phyloP scores from a whole-genome alignment of 2,329 filamentous ascomycete genomes.

The Kalaharituber pfeilii region DNA sequence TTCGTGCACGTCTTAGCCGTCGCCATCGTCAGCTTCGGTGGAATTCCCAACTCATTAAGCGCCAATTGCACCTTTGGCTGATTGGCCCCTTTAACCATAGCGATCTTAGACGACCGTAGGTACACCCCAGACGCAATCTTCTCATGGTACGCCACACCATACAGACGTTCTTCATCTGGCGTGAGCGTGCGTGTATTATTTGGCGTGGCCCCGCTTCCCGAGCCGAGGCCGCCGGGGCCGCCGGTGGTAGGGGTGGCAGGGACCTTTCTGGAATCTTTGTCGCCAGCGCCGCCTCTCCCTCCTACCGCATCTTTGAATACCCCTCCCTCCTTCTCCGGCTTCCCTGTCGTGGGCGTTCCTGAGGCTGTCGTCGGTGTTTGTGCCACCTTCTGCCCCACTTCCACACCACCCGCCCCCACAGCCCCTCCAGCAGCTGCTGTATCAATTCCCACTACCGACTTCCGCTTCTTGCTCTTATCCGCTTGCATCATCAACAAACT shows the following conservation, averaged over 20 bases:
- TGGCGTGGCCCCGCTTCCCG: constrained; percentile 25
- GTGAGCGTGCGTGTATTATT: constrained; percentile 42
- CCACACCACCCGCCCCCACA: constrained; percentile 24
- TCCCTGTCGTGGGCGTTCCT: constrained; percentile 9
- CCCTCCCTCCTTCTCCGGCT: constrained; percentile 18
- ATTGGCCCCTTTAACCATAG: constrained; percentile 29
- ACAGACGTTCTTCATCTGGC: constrained; percentile 57
- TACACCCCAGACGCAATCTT: constrained; percentile 70
- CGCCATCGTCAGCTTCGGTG: constrained; percentile 52
- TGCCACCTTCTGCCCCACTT: constrained; percentile 18
- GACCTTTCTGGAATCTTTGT: constrained; percentile 33
- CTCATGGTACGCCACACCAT: constrained; percentile 66
- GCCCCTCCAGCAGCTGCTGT: constrained; percentile 27
- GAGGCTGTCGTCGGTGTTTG: constrained; percentile 30
- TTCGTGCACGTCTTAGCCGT: constrained; percentile 52
- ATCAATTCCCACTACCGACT: constrained; percentile 40
- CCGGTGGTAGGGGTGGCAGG: constrained; percentile 23
- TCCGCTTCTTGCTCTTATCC: constrained; percentile 81
- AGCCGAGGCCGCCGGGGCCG: not conserved
- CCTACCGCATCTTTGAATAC: constrained; percentile 27
- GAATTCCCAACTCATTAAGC: constrained; percentile 54
- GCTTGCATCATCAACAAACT: constrained; percentile 57
- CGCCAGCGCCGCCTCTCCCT: too few relatives aligned
- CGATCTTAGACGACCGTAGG: constrained; percentile 71
- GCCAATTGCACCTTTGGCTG: constrained; percentile 15